Conservation (phyloP, 352 stramenopile genomes). For the Globisporangium abappressorium region DNA sequence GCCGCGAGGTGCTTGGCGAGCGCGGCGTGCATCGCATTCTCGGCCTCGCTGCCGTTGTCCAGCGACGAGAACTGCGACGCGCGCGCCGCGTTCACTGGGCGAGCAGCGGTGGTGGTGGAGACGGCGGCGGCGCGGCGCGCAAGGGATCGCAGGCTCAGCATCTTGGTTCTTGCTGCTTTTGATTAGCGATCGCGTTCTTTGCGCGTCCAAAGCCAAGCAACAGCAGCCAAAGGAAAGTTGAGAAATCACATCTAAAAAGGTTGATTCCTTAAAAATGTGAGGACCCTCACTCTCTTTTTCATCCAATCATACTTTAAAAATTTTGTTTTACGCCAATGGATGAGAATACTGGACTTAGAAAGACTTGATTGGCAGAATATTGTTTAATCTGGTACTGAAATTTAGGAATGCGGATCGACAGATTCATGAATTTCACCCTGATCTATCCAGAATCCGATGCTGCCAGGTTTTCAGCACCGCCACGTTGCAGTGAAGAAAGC, state of each 20-base stretch:
- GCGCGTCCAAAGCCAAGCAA: background rate
- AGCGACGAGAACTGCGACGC: slow-evolving; percentile 17
- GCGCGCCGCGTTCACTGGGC: background rate
- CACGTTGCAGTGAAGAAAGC: background rate
- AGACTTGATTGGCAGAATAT: background rate
- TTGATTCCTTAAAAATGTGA: no score
- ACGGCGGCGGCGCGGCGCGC: background rate
- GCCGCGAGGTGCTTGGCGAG: slow-evolving; percentile 59
- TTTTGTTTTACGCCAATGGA: background rate
- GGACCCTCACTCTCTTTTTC: background rate
- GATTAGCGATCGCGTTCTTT: background rate
- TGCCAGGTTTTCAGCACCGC: background rate
- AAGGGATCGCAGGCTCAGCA: slow-evolving; percentile 13
- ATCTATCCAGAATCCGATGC: background rate
- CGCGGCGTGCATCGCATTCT: slow-evolving; percentile 68
- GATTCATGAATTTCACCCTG: no score
- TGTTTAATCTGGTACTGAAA: background rate
- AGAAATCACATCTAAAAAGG: no score
- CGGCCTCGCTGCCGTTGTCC: slow-evolving; percentile 37
- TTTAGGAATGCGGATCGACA: background rate
- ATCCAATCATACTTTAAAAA: background rate
- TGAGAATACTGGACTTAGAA: background rate
- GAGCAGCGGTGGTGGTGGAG: background rate
- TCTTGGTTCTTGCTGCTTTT: background rate
- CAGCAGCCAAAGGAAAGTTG: no score